Conservation (phyloP, 768 basidiomycete genomes). For the Mrakia blollopis region DNA sequence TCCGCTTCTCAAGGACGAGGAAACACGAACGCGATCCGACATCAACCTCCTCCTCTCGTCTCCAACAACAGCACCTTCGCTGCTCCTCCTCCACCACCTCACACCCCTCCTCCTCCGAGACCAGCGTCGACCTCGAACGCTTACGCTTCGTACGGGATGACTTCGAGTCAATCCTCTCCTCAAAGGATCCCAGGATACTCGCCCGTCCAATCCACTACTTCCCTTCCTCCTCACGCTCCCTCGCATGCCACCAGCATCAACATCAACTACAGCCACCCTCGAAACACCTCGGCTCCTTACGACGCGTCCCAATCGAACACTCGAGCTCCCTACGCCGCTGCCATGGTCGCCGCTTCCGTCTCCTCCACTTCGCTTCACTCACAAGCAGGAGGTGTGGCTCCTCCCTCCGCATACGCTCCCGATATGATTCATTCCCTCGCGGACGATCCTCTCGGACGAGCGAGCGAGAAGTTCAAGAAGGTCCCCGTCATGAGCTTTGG, state of each 20-base stretch:
- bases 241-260: no score
- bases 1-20: conserved; percentile 5
- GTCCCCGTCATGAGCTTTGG: conserved; percentile 31
- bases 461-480: conserved; percentile 27
- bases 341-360: background rate
- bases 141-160: conserved; percentile 12
- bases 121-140: conserved; percentile 17
- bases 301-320: background rate
- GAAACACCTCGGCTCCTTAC: conserved; percentile 3
- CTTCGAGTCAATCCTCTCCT: conserved; percentile 3
- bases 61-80: conserved; percentile 6
- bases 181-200: background rate
- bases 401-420: conserved; percentile 8
- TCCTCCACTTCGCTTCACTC: conserved; percentile 1
- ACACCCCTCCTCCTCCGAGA: conserved; percentile 11
- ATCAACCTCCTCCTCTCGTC: background rate
- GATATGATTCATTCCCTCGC: conserved; percentile 3
- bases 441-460: conserved; percentile 24
- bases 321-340: background rate
- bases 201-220: background rate
- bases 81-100: background rate
- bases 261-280: background rate
- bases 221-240: conserved; percentile 7
- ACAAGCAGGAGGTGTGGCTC: background rate
- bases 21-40: background rate